Base-by-base conservation (phyloP, 177 flowering plant genomes). In the Vitis hybrid region DNA sequence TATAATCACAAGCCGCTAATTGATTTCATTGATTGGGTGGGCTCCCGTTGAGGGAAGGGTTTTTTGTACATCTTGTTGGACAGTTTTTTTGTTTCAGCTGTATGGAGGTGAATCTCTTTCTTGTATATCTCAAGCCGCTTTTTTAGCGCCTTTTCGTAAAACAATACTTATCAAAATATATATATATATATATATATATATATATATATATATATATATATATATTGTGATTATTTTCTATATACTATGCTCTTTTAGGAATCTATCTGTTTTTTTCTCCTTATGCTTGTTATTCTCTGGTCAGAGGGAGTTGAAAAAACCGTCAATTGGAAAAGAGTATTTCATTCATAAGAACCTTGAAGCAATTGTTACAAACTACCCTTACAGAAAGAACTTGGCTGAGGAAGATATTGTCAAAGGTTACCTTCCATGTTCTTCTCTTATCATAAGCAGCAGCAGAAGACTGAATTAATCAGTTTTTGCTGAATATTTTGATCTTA, bases 311-410 rank as follows among this genome's bases (percentile, higher is more conserved):
- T 69, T 76, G 81, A 94, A 88, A 77, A 90, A 87, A 62, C 94
- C 99, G n/a, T 59, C 78, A 29, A 81, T 96, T 64, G 99, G 94
- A 45, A 96, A 96, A 77, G 90, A 90, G 69, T 96, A 96, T 75
- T 96, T 92, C 83, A 80, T 80, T 73, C 88, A 79, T 70, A 90
- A 78, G 91, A 86, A 86, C 81, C 93, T 96, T 67, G 96, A 93
- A 76, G 93, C 77, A 67, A 90, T 93, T 75, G 89, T 94, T 51
- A 79, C 69, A 19, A 83, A 74, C 74, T 94, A 94, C 72, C 99
- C 99, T 59, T 86, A 90, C 66, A 78, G 83, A 67, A 89, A 80
- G 78, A 85, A 84, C 76, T 74, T 93, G 77, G 58, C 84, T 57
- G 82, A 86, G 55, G 89, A 90, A 80, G 99, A 91, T 72, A 78